Base-by-base conservation (phyloP, 2,329 filamentous ascomycete species). In the Mycogone perniciosa region DNA sequence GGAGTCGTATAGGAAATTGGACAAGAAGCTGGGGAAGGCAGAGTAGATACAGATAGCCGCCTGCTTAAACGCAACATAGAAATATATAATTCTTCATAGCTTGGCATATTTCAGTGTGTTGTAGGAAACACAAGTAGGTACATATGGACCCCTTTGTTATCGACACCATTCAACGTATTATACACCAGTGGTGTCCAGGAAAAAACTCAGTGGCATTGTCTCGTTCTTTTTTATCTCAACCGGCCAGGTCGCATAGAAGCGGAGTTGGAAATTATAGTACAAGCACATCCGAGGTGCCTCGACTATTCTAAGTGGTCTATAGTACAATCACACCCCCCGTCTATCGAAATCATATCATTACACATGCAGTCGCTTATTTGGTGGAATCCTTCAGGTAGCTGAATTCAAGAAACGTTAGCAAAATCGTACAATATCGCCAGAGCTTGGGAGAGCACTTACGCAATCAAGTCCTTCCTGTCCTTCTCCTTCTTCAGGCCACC, bases 401-500 rank as follows among this genome's bases (percentile, higher is more conserved):
- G 60, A 57, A 8, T 33, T 20, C 40, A 26, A 33, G 4, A 44
- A 37, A 33, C 29, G 60, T 70, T 62, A 68, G 64, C 46, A 41
- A 35, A 11, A 6, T 6, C 1, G 5, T 33, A 26, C 7, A 20
- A 47, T 9, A 27, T 29, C 9, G 40, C 34, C 4, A n/a, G 10
- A 26, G 11, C 7, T 13, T 6, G 4, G 10, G 26, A 13, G 6
- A 13, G 33, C 56, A 82, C 86, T 66, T 87, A 92, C 86, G 89
- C 90, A 84, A 99, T 96, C 67, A 99, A 81, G 76, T 99, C 92
- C 74, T 97, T 96, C 74, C 93, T 84, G 80, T 97, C 93, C 88
- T 97, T 97, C 71, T 84, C 83, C 89, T 99, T 99, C 91, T 99
- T 99, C 70, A 99, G 84, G 74, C 93, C 93, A 78, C 93, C 93